phyloP scores from a whole-genome alignment of 2,329 filamentous ascomycete genomes.

The Pseudocercospora cruenta region DNA sequence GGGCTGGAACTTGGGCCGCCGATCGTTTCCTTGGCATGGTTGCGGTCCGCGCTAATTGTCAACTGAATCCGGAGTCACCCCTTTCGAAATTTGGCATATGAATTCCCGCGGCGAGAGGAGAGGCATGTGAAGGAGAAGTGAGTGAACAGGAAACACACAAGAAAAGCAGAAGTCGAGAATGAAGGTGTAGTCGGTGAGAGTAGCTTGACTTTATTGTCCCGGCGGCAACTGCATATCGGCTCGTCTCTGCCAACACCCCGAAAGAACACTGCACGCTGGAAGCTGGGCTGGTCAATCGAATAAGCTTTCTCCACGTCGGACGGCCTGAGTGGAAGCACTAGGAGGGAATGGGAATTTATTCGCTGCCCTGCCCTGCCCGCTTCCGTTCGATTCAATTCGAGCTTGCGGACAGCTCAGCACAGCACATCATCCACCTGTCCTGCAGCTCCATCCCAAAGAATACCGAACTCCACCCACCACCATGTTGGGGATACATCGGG shows the following conservation, averaged over 20 bases:
- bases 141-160: background rate
- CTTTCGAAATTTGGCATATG: background rate
- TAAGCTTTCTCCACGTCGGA: background rate
- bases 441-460: conserved; percentile 14
- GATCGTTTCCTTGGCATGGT: background rate
- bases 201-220: background rate
- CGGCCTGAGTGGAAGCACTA: background rate
- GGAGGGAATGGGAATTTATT: background rate
- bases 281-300: background rate
- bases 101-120: background rate
- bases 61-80: background rate
- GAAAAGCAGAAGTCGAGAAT: background rate
- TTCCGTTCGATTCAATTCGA: background rate
- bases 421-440: conserved; percentile 11
- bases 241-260: background rate
- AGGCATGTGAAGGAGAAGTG: background rate
- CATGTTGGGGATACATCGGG: conserved; percentile 70
- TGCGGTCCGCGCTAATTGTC: background rate
- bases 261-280: background rate
- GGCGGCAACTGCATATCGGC: background rate
- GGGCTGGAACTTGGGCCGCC: no score
- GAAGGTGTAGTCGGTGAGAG: background rate
- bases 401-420: background rate
- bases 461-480: conserved; percentile 38
- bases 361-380: conserved; percentile 1